Conservation (phyloP, 176 grass and related monocot genomes). For the Phragmites australis region DNA sequence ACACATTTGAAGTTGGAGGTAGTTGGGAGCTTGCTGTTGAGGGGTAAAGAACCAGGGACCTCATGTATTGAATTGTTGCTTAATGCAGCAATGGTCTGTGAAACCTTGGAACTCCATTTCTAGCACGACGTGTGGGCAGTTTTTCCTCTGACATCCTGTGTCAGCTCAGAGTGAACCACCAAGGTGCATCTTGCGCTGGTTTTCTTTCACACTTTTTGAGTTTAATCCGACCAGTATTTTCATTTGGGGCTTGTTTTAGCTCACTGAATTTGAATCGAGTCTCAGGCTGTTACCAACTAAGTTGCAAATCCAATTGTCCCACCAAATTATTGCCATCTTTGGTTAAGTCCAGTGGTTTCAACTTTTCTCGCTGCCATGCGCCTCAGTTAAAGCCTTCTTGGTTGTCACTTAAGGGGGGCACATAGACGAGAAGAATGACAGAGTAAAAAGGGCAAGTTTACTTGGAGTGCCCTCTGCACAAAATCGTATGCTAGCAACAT, state of each 20-base stretch:
- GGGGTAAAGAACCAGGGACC: background rate
- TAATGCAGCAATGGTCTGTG: background rate
- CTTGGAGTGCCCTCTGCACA: background rate
- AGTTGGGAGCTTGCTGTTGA: background rate
- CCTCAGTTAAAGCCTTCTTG: background rate
- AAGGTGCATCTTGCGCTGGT: background rate
- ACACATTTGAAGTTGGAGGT: background rate
- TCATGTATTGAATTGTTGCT: constrained; percentile 19
- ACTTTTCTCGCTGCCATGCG: background rate
- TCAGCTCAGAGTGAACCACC: background rate
- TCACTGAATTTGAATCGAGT: background rate
- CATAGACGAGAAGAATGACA: background rate
- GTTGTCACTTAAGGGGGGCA: background rate
- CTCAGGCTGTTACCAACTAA: background rate
- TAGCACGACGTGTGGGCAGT: background rate
- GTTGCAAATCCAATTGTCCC: background rate
- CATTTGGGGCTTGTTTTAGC: background rate
- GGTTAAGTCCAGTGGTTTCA: background rate
- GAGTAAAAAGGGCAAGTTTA: background rate
- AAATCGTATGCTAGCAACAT: background rate
- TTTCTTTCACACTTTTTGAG: background rate
- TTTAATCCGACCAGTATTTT: background rate
- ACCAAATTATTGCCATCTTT: background rate
- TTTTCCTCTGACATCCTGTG: background rate
- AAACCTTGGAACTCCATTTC: background rate